Percentiles rank a stretch among this genome's conserved stretches.
Evolutionary conservation across 1,284 basidiomycete species (phyloP).

Genomic region (Serendipita sp.): DNA sequence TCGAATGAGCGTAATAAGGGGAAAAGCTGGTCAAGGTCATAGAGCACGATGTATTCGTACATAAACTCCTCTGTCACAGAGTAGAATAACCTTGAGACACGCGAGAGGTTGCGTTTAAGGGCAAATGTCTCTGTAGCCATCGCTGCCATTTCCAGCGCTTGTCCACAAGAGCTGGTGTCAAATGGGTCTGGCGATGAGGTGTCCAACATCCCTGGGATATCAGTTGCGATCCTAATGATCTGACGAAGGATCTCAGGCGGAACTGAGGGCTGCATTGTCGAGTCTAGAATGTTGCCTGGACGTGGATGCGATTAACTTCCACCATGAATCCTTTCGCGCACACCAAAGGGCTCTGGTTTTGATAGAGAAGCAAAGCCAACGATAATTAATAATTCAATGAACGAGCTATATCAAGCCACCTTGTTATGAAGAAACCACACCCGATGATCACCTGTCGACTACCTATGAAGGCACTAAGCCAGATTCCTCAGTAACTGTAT

Average conservation of each 20-base stretch:
- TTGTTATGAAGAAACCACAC: no score
- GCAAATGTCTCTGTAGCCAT: not conserved
- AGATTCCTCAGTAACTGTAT: no score
- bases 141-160: not conserved
- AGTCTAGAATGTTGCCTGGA: no score
- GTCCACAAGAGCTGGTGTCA: not conserved
- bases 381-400: no score
- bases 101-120: not conserved
- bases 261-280: not conserved
- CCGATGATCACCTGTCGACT: no score
- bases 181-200: not conserved
- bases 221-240: not conserved
- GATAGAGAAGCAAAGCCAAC: no score
- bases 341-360: no score
- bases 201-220: not conserved
- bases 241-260: not conserved
- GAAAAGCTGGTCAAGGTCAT: not conserved
- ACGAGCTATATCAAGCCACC: no score
- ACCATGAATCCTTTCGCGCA: no score
- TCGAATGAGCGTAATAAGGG: not conserved
- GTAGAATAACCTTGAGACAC: not conserved
- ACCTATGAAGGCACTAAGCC: no score
- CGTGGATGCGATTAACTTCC: no score
- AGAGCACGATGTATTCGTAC: not conserved
- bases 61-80: not conserved